Conservation (phyloP, 2,329 filamentous ascomycete genomes). For the Pseudovirgaria hyperparasitica region DNA sequence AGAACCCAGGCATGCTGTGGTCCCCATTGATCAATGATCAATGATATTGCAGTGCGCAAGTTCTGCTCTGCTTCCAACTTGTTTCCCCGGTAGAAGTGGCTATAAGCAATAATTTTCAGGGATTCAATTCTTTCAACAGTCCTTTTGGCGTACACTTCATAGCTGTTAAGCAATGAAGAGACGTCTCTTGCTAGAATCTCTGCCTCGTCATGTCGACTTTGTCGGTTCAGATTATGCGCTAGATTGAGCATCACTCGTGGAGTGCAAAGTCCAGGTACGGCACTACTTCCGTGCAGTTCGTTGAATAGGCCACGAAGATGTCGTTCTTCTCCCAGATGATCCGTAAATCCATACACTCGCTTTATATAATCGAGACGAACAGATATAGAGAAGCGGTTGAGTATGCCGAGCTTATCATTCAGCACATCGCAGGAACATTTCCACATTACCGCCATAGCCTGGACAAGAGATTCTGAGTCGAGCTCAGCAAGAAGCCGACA, state of each 20-base stretch:
- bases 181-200: slow-evolving; percentile 5
- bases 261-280: slow-evolving; percentile 3
- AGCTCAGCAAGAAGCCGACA: too few species aligned
- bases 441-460: too few species aligned
- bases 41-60: slow-evolving; percentile 9
- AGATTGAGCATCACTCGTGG: slow-evolving; percentile 8
- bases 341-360: too few species aligned
- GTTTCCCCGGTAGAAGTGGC: slow-evolving; percentile 9
- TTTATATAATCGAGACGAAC: too few species aligned
- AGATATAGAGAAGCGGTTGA: too few species aligned
- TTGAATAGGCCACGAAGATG: too few species aligned
- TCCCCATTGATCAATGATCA: slow-evolving; percentile 8
- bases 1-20: slow-evolving; percentile 9
- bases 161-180: slow-evolving; percentile 6
- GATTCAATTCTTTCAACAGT: slow-evolving; percentile 9
- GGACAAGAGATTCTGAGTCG: too few species aligned
- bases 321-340: too few species aligned
- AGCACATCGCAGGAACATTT: too few species aligned
- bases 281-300: too few species aligned
- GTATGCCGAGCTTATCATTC: too few species aligned
- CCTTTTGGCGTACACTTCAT: slow-evolving; percentile 9
- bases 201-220: slow-evolving; percentile 8
- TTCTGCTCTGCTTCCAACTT: slow-evolving; percentile 9
- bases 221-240: slow-evolving; percentile 8
- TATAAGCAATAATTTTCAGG: slow-evolving; percentile 8